Conservation (phyloP, 768 basidiomycete genomes). For the Cystofilobasidium bisporidii region DNA sequence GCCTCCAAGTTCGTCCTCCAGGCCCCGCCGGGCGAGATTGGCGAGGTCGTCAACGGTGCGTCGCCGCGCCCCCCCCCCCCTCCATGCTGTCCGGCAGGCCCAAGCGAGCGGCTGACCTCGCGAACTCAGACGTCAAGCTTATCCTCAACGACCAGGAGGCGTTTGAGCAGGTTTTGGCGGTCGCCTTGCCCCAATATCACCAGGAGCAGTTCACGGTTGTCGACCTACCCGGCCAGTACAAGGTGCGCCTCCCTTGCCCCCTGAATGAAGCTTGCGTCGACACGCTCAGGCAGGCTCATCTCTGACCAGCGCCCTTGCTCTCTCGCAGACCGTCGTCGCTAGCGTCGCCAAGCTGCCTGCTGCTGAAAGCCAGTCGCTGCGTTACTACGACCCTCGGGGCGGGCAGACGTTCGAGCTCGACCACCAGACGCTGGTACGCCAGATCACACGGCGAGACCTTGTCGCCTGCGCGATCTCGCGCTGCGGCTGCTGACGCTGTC, state of each 20-base stretch:
- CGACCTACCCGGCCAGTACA: slow-evolving; percentile 70
- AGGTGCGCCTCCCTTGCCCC: slow-evolving; percentile 46
- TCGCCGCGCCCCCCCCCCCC: neutral
- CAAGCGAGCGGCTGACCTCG: slow-evolving; percentile 8
- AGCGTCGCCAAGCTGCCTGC: neutral
- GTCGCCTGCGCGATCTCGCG: neutral
- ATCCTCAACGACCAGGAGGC: slow-evolving; percentile 78
- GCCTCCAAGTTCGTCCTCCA: slow-evolving; percentile 75
- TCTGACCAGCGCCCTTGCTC: slow-evolving; percentile 46
- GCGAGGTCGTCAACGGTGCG: slow-evolving; percentile 83
- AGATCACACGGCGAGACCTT: neutral
- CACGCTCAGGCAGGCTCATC: no score
- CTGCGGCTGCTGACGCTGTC: neutral
- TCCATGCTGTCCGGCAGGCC: no score
- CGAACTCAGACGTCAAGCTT: slow-evolving; percentile 83
- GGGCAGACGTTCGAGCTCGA: slow-evolving; percentile 73
- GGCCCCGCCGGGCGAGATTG: slow-evolving; percentile 90
- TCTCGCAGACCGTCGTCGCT: slow-evolving; percentile 39
- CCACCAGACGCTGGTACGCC: slow-evolving; percentile 62
- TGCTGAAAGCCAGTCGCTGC: slow-evolving; percentile 47
- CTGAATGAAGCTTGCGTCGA: no score
- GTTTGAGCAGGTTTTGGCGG: slow-evolving; percentile 67
- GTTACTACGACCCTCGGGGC: slow-evolving; percentile 76
- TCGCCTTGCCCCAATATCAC: slow-evolving; percentile 75
- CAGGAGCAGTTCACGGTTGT: slow-evolving; percentile 76